Evolutionary conservation across 176 grass and related monocot species (phyloP).

Genomic region (Oryza australiensis): DNA sequence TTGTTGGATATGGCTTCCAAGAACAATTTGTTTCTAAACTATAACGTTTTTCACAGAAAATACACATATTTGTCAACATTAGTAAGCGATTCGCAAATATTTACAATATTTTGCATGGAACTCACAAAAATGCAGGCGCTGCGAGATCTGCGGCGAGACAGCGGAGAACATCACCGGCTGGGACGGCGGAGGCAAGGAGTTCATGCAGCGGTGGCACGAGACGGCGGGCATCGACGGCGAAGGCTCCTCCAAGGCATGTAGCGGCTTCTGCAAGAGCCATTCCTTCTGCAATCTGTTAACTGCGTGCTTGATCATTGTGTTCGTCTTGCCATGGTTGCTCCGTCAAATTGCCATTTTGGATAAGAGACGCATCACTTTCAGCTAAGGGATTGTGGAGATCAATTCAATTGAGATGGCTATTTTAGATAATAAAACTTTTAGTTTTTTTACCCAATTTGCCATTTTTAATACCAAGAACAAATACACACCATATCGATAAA

Average conservation of each 20-base stretch:
- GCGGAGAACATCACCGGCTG: conserved; percentile 30
- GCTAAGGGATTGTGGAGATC: neutral
- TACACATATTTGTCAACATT: neutral
- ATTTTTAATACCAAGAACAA: neutral
- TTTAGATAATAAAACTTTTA: neutral
- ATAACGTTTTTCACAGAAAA: no score
- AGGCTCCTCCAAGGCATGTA: conserved; percentile 28
- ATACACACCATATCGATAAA: neutral
- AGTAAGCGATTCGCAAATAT: neutral
- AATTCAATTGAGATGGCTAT: neutral
- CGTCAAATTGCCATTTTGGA: neutral
- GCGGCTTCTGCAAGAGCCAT: conserved; percentile 32
- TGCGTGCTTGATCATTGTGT: conserved; percentile 4
- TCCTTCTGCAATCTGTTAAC: conserved; percentile 33
- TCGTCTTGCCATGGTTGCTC: conserved; percentile 39
- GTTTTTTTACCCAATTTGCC: neutral
- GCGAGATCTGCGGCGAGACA: conserved; percentile 46
- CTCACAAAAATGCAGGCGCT: conserved; percentile 26
- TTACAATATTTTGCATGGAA: neutral
- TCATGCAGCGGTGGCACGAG: conserved; percentile 40
- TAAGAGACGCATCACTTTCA: neutral
- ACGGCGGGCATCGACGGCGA: neutral
- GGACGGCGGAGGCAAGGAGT: conserved; percentile 29
- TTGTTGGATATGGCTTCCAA: no score
- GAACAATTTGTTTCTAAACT: no score